Evolutionary conservation across 2,329 filamentous ascomycete genomes (phyloP).

Genomic region (Emericellopsis cladophorae): DNA sequence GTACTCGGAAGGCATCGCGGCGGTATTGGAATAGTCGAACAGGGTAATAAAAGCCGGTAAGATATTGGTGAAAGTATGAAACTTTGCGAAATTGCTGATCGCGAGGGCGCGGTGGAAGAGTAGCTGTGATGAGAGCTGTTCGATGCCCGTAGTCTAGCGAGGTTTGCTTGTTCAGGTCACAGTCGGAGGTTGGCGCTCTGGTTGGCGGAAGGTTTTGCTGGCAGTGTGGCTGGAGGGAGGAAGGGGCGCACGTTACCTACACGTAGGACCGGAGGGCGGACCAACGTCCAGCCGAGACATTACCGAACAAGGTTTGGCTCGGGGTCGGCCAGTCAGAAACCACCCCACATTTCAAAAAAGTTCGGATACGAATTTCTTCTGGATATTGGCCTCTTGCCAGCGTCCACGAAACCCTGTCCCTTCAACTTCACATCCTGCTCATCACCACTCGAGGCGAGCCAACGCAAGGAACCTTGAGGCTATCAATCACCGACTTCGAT

Average conservation of each 20-base stretch:
- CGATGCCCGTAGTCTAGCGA: slow-evolving; percentile 10
- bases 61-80: slow-evolving; percentile 2
- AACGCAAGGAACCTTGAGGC: slow-evolving; percentile 48
- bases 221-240: slow-evolving; percentile 12
- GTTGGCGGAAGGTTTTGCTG: slow-evolving; percentile 29
- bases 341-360: too few relatives aligned
- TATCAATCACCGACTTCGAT: background rate
- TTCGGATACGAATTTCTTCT: too few relatives aligned
- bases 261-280: slow-evolving; percentile 13
- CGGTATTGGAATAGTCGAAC: slow-evolving; percentile 16
- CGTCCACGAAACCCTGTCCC: too few relatives aligned
- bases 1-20: slow-evolving; percentile 66
- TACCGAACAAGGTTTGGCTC: background rate
- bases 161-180: slow-evolving; percentile 23
- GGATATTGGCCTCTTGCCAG: too few relatives aligned
- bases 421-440: too few relatives aligned
- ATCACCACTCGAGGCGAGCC: slow-evolving; percentile 36
- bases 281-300: slow-evolving; percentile 1
- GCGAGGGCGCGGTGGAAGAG: too few relatives aligned
- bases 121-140: slow-evolving; percentile 12
- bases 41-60: slow-evolving; percentile 5
- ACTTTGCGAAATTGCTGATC: background rate
- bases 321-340: too few relatives aligned
- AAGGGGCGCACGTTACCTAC: slow-evolving; percentile 11
- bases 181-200: slow-evolving; percentile 21